Evolutionary conservation across 257 asterid species (phyloP), one percentile per base, ranked within the genome.

Genomic region (Capsicum rhomboideum): DNA sequence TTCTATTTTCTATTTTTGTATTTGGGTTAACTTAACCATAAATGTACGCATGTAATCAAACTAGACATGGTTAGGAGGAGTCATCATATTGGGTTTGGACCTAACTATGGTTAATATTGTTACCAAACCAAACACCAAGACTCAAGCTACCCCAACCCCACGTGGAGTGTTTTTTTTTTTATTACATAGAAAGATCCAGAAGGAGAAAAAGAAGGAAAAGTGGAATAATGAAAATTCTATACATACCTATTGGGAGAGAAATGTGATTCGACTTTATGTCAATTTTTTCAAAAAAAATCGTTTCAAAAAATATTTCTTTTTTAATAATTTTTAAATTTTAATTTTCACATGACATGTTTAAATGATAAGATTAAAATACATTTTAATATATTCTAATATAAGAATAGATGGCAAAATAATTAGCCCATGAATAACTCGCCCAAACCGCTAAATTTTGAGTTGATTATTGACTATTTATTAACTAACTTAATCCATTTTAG

Each of bases 31-130:
- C 23, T 29, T 61, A 82, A 87, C 86, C 80, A 78, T 0, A 53
- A 58, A 66, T 59, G 72, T 42, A 59, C 72, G 42, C 56, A 59
- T 34, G 54, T 42, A 80, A 59, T 42, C 21, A 64, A 80, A 79
- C 83, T 6, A 54, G 34, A 56, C 69, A 59, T 79, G 59, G 55
- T 75, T 75, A 50, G 17, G 61, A 75, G n/a, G 61, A 50, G 28
- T 26, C 26, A 50, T 26, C 81, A 50, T 44, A n/a, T 34, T 21
- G 13, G 56, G 7, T 56, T 59, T 54, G 8, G 23, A 21, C 8
- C 9, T 78, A 82, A 80, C 83, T 83, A 49, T 61, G 82, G 86
- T 87, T 85, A 69, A 53, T 17, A 69, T 29, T 44, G 23, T 26
- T n/a, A 75, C 42, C 61, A 49, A 74, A 75, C 81, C 61, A 49